Base-by-base conservation (phyloP, 345 rosid genomes). In the Noccaea bulbosa region DNA sequence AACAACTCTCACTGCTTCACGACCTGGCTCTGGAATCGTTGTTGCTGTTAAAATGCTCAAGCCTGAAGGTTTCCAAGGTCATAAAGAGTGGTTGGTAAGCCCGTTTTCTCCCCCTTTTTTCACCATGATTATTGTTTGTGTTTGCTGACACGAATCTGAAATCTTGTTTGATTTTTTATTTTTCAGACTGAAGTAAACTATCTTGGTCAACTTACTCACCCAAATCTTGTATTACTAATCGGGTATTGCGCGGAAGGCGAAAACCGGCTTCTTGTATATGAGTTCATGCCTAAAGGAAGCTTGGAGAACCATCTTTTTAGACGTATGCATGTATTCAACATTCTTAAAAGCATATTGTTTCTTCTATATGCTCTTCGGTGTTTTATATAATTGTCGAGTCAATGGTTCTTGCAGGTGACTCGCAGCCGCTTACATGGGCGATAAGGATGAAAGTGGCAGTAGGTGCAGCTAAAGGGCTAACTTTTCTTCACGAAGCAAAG, bases 41-140 rank as follows among this genome's bases (percentile, higher is more conserved):
- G 85, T 94, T 71, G 99, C 99, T 48, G 99, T 89, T 58, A 94
- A 94, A 83, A 88, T 80, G 78, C 95, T 94, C 53, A 94, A 88
- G 73, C 95, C 97, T 63, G 97, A 94, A 77, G 97, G 99, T 39
- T 88, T 85, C 78, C 99, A 94, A 77, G 99, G 99, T 62, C 99
- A 94, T 81, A 91, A 94, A 83, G 99, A 94, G 84, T 94, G 99
- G 99, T 64, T 94, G 97, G 99, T 94, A 45, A 91, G 84, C 41
- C 67, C 83, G 75, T 62, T 80, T 92, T 44, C 82, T 22, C 75
- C 78, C 58, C n/a, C 24, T 15, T 15, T 10, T 33, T 27, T 27
- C 30, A 27, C 30, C 30, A 27, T 27, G 30, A 27, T 27, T 27
- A 4, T 27, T 27, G 30, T 63, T 45, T 45, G 9, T 7, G 41